These are phyloP conservation scores for Nepenthes gracilis DNA, from an alignment of 148 eudicot species.

Conservation along the genomic window DNA sequence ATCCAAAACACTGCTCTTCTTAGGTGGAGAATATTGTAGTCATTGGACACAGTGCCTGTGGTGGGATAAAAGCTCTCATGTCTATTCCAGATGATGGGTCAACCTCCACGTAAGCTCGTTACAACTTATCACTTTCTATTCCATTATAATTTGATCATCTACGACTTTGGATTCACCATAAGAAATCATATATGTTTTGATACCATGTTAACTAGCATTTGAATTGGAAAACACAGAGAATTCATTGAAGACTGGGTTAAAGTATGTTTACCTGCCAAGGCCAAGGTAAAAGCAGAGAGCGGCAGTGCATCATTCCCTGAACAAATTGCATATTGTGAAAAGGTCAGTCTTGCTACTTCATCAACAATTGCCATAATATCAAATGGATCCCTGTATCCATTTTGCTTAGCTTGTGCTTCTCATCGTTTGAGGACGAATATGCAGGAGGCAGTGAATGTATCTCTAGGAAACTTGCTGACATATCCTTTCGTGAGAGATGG, in stretches of 20 bases:
- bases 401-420: not conserved
- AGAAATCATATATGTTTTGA: not conserved
- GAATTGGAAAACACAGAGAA: slow-evolving; percentile 31
- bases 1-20: not conserved
- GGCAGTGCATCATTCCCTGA: slow-evolving; percentile 37
- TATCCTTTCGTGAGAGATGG: slow-evolving; percentile 96
- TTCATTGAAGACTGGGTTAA: slow-evolving; percentile 96
- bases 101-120: slow-evolving; percentile 42
- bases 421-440: not conserved
- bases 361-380: slow-evolving; percentile 21
- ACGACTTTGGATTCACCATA: not conserved
- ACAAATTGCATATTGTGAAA: slow-evolving; percentile 60
- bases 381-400: slow-evolving; percentile 35
- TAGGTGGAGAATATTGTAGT: slow-evolving; percentile 80
- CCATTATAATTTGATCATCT: not conserved
- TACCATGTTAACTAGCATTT: not conserved
- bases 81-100: slow-evolving; percentile 60
- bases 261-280: slow-evolving; percentile 73
- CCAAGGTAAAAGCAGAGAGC: slow-evolving; percentile 48
- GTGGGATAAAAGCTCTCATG: slow-evolving; percentile 99
- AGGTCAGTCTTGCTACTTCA: slow-evolving; percentile 27
- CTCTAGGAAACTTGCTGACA: slow-evolving; percentile 76
- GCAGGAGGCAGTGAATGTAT: slow-evolving; percentile 95
- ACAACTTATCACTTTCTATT: not conserved
- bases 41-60: slow-evolving; percentile 93